Base-by-base conservation (phyloP, 2,329 filamentous ascomycete species). In the Sporothrix dimorphospora region DNA sequence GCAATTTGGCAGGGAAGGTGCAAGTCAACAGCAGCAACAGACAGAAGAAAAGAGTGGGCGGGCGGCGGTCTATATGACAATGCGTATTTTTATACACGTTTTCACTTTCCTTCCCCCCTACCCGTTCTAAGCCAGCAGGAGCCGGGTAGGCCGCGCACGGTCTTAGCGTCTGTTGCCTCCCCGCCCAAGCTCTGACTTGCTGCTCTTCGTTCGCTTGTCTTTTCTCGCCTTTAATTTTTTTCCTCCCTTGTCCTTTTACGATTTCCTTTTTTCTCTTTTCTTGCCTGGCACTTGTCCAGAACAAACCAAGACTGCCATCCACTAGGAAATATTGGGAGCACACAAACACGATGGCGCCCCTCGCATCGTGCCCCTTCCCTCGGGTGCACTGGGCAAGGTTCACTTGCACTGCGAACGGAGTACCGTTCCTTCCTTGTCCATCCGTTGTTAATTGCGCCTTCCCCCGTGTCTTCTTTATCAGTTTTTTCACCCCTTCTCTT, bases 41-140 rank as follows among this genome's bases (percentile, higher is more conserved):
- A 70, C 51, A 69, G 69, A 69, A 63, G 59, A 74, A 76, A 76
- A 77, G 74, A 74, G 74, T 76, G 76, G 75, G 75, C 74, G 70
- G 74, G 59, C 73, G 75, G 63, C 72, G 74, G 75, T 77, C 76
- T 77, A 78, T 78, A 78, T 77, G 76, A 76, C 73, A 75, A 72
- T 74, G 73, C 74, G 75, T 78, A 78, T 78, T 78, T 78, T 78
- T 78, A 78, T 78, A 78, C 76, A 77, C 77, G 75, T 73, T 75
- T 74, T 73, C 69, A 70, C 69, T 74, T 63, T 68, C 34, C 67
- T 55, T 51, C n/a, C 14, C 27, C 38, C 53, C 34, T 63, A 24
- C 57, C 59, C 38, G 38, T 42, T 40, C 65, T 40, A 19, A 34
- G 21, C 34, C 27, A 70, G 45, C 69, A 72, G 53, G 47, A 71